phyloP scores from a whole-genome alignment of 1,139 yeast genomes.

The Debaryomyces subglobosus region DNA sequence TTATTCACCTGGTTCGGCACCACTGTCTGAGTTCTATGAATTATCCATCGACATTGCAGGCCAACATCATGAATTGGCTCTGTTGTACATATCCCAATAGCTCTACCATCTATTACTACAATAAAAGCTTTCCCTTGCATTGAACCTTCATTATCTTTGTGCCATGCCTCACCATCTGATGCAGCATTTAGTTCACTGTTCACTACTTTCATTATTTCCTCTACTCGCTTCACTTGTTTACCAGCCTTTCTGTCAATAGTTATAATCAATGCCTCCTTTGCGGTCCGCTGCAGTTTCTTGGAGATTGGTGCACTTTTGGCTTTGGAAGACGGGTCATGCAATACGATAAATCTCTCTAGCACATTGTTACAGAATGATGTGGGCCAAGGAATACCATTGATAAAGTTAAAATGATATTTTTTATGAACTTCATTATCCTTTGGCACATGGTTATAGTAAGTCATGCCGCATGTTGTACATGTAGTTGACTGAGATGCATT shows the following conservation, averaged over 20 bases:
- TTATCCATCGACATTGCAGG: slow-evolving; percentile 51
- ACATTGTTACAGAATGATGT: slow-evolving; percentile 28
- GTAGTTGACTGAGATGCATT: slow-evolving; percentile 26
- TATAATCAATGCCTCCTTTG: slow-evolving; percentile 14
- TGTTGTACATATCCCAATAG: slow-evolving; percentile 58
- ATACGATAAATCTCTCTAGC: slow-evolving; percentile 31
- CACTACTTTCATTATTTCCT: slow-evolving; percentile 47
- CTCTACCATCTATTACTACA: slow-evolving; percentile 38
- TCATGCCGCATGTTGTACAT: slow-evolving; percentile 64
- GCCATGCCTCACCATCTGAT: slow-evolving; percentile 54
- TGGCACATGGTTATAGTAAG: slow-evolving; percentile 48
- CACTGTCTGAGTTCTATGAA: slow-evolving; percentile 32
- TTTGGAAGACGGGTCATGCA: slow-evolving; percentile 2
- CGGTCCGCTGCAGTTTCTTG: slow-evolving; percentile 4
- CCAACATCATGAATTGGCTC: slow-evolving; percentile 30
- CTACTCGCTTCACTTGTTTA: slow-evolving; percentile 27
- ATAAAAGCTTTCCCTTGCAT: slow-evolving; percentile 52
- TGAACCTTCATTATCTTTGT: slow-evolving; percentile 16
- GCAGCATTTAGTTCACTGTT: slow-evolving; percentile 65
- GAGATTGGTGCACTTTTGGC: slow-evolving; percentile 4
- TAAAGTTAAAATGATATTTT: slow-evolving; percentile 48
- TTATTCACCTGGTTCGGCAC: slow-evolving; percentile 39
- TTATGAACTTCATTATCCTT: slow-evolving; percentile 52
- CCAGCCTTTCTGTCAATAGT: slow-evolving; percentile 20
- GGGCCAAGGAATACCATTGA: slow-evolving; percentile 52